Conservation (phyloP, 2,329 filamentous ascomycete genomes). For the Immersiporthe knoxdaviesiana region DNA sequence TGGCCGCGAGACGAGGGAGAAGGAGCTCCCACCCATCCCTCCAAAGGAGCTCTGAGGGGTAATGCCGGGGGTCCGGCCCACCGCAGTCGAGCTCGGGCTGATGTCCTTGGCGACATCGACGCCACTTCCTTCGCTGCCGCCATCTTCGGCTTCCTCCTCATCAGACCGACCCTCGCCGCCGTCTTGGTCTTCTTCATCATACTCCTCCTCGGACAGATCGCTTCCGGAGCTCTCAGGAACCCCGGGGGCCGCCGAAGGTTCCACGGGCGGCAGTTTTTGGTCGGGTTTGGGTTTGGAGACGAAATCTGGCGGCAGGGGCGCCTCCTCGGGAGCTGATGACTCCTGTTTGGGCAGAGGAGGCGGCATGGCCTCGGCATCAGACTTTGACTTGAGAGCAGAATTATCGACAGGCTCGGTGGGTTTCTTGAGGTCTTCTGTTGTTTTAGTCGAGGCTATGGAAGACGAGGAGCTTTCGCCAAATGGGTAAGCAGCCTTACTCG, state of each 20-base stretch:
- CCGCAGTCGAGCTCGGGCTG: slow-evolving; percentile 53
- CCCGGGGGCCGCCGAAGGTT: slow-evolving; percentile 37
- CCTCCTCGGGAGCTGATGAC: slow-evolving; percentile 30
- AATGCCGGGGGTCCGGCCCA: slow-evolving; percentile 52
- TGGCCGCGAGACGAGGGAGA: slow-evolving; percentile 50
- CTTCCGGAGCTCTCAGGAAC: slow-evolving; percentile 44
- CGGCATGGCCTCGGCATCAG: slow-evolving; percentile 4
- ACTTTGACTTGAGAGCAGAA: slow-evolving; percentile 35
- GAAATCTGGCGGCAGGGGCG: slow-evolving; percentile 37
- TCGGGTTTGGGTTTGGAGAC: slow-evolving; percentile 24
- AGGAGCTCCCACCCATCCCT: slow-evolving; percentile 49
- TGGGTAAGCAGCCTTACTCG: slow-evolving; percentile 55
- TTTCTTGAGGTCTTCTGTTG: slow-evolving; percentile 37
- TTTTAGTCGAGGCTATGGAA: slow-evolving; percentile 48
- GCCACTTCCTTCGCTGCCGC: slow-evolving; percentile 59
- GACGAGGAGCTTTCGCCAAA: slow-evolving; percentile 57
- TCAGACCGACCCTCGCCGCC: slow-evolving; percentile 44
- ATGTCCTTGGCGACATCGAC: slow-evolving; percentile 68
- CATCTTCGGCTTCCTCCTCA: slow-evolving; percentile 52
- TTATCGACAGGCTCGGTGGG: slow-evolving; percentile 31
- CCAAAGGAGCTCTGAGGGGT: slow-evolving; percentile 65
- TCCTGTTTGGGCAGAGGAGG: slow-evolving; percentile 19
- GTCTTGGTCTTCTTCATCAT: slow-evolving; percentile 36
- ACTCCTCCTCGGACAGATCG: slow-evolving; percentile 35
- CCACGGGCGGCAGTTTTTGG: slow-evolving; percentile 34